These are phyloP conservation scores for Hypoxylon lienhwacheense DNA, from an alignment of 495 filamentous ascomycete genomes.

Conservation along the genomic window DNA sequence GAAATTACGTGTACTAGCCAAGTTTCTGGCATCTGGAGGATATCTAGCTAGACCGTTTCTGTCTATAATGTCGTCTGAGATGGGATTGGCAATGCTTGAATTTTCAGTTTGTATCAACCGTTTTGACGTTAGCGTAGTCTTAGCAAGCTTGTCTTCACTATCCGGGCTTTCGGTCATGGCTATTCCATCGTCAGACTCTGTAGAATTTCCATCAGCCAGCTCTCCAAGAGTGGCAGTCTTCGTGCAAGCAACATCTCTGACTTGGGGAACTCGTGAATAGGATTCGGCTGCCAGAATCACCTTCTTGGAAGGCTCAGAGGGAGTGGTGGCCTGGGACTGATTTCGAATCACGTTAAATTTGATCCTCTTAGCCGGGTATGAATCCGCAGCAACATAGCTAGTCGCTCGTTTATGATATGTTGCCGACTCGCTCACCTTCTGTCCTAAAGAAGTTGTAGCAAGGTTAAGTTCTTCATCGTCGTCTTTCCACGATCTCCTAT, in stretches of 20 bases:
- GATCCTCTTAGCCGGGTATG: constrained; percentile 9
- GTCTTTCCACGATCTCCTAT: background rate
- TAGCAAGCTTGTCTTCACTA: background rate
- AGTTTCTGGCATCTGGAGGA: background rate
- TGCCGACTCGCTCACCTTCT: background rate
- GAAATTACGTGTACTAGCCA: background rate
- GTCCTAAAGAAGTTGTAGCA: background rate
- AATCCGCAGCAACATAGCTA: background rate
- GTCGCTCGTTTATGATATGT: constrained; percentile 4
- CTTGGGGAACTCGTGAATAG: background rate
- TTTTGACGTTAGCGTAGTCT: background rate
- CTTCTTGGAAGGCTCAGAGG: background rate
- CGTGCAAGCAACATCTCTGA: background rate
- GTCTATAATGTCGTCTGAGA: constrained; percentile 2
- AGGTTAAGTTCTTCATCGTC: background rate
- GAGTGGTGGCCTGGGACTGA: background rate
- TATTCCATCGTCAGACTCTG: background rate
- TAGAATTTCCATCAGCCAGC: background rate
- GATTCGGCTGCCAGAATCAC: background rate
- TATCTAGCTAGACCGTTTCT: background rate
- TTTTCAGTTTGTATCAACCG: background rate
- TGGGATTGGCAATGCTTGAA: background rate
- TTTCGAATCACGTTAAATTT: constrained; percentile 15
- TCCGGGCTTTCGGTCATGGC: background rate
- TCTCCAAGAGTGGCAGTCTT: background rate